Percentiles rank a stretch among this genome's conserved stretches.
phyloP scores from a whole-genome alignment of 2,329 filamentous ascomycete species.

The Fusarium subglutinans region DNA sequence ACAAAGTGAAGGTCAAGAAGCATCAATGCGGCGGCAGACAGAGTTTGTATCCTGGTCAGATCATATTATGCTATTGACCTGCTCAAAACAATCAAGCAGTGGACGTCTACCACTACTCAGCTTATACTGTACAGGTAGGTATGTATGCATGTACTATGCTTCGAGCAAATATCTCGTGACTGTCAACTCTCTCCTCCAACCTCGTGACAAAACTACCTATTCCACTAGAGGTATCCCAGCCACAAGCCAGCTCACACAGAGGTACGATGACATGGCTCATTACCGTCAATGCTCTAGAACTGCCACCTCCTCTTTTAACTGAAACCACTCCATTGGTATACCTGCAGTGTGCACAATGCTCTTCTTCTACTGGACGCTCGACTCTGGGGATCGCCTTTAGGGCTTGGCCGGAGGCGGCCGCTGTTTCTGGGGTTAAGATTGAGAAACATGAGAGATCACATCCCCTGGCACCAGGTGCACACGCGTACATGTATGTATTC shows the following conservation, averaged over 20 bases:
- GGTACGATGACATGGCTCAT: neutral
- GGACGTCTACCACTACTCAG: neutral
- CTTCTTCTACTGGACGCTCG: neutral
- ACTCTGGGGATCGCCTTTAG: neutral
- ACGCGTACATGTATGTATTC: conserved; percentile 1
- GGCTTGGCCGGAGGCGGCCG: conserved; percentile 7
- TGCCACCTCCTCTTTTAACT: conserved; percentile 9
- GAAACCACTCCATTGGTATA: conserved; percentile 18
- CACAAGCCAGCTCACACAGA: conserved; percentile 5
- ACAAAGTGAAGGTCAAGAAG: neutral
- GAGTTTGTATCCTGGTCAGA: conserved; percentile 10
- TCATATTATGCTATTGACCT: conserved; percentile 9
- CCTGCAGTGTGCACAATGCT: neutral
- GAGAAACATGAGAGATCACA: conserved; percentile 8
- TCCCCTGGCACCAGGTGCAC: neutral
- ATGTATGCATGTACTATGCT: neutral
- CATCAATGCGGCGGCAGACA: conserved; percentile 2
- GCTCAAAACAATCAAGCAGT: neutral
- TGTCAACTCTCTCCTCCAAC: neutral
- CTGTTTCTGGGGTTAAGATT: conserved; percentile 11
- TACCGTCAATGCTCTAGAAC: neutral
- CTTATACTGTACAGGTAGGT: neutral
- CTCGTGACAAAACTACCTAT: neutral
- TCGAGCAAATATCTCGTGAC: conserved; percentile 7
- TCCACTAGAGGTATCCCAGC: neutral